Percentiles rank a stretch among this genome's conserved stretches.
These are phyloP conservation scores for Biscogniauxia mediterranea DNA, from an alignment of 2,329 filamentous ascomycete species.

Conservation along the genomic window DNA sequence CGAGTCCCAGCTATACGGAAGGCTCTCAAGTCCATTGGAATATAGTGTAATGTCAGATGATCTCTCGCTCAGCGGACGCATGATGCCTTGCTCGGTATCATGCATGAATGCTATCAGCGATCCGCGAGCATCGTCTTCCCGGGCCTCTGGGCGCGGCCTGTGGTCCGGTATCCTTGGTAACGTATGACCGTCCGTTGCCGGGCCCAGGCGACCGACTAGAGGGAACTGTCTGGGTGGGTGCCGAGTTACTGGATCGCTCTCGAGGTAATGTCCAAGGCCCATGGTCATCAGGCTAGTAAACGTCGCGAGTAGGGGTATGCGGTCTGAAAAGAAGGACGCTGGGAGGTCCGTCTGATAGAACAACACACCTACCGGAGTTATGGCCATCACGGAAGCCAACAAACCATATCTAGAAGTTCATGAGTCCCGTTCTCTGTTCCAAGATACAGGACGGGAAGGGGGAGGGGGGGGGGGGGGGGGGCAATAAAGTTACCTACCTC, in stretches of 20 bases:
- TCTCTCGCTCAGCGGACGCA: slow-evolving; percentile 17
- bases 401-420: not conserved
- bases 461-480: not conserved
- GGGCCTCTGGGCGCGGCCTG: not conserved
- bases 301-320: not conserved
- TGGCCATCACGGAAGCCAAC: not conserved
- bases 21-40: slow-evolving; percentile 13
- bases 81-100: slow-evolving; percentile 1
- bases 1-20: slow-evolving; percentile 24
- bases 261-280: not conserved
- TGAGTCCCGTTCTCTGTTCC: not conserved
- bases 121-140: not conserved
- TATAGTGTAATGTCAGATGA: slow-evolving; percentile 26
- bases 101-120: not conserved
- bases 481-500: not conserved
- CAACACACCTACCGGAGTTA: not conserved
- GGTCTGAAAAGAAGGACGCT: not conserved
- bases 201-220: not conserved
- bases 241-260: not conserved
- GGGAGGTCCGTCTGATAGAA: not conserved
- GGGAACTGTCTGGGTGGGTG: not conserved
- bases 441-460: not conserved
- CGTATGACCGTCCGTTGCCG: not conserved
- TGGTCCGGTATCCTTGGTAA: not conserved
- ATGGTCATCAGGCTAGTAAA: not conserved